phyloP scores from a whole-genome alignment of 1,139 yeast species.

The Blastobotrys buckinghamii region DNA sequence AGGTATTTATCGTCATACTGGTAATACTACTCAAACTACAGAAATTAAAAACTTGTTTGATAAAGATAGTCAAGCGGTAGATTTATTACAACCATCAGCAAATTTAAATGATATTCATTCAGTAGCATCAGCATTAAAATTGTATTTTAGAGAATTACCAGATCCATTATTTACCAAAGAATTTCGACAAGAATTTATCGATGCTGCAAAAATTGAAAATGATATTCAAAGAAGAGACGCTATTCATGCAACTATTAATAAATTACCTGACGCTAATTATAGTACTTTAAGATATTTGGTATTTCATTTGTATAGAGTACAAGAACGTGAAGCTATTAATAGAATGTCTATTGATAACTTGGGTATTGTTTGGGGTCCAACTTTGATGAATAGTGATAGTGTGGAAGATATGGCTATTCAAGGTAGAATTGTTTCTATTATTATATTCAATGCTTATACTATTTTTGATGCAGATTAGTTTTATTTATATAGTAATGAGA shows the following conservation, averaged over 20 bases:
- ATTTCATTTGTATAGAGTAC: conserved; percentile 77
- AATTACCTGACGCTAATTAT: conserved; percentile 90
- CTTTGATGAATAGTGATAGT: conserved; percentile 61
- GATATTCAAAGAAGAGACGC: conserved; percentile 57
- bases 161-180: conserved; percentile 68
- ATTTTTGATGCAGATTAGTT: conserved; percentile 72
- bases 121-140: conserved; percentile 68
- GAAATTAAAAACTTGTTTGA: conserved; percentile 71
- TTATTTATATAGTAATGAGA: too few species aligned
- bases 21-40: conserved; percentile 68
- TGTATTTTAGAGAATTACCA: conserved; percentile 75
- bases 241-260: conserved; percentile 80
- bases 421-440: conserved; percentile 76
- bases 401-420: conserved; percentile 78
- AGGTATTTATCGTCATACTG: conserved; percentile 84
- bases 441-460: conserved; percentile 76
- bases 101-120: conserved; percentile 44
- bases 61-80: conserved; percentile 64
- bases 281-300: conserved; percentile 80
- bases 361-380: conserved; percentile 94
- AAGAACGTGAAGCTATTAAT: conserved; percentile 55
- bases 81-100: conserved; percentile 46
- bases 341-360: conserved; percentile 77
- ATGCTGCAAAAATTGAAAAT: conserved; percentile 67
- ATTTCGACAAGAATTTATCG: conserved; percentile 69